Conservation (phyloP, 2,329 filamentous ascomycete genomes). For the Alternaria novae-zelandiae region DNA sequence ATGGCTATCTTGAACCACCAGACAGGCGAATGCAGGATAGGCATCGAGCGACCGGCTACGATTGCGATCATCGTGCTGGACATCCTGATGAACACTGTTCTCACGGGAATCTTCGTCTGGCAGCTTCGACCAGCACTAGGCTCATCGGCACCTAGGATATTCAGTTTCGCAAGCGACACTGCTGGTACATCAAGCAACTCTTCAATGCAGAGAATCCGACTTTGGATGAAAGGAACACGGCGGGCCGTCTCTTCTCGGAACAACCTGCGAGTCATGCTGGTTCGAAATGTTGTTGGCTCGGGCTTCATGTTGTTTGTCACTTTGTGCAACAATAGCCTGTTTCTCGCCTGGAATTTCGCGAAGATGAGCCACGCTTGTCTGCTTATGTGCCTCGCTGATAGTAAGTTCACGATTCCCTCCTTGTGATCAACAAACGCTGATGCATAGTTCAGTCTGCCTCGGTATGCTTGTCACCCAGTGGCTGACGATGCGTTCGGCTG, state of each 20-base stretch:
- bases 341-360: constrained; percentile 33
- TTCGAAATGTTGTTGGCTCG: constrained; percentile 36
- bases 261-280: constrained; percentile 27
- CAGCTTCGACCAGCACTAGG: constrained; percentile 37
- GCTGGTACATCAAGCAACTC: background rate
- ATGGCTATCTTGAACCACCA: constrained; percentile 29
- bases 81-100: constrained; percentile 37
- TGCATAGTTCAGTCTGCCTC: constrained; percentile 13
- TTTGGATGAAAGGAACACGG: background rate
- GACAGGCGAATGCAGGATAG: constrained; percentile 45
- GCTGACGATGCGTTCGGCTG: constrained; percentile 22
- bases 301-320: constrained; percentile 43
- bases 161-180: background rate
- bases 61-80: constrained; percentile 44
- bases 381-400: constrained; percentile 46
- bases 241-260: constrained; percentile 1
- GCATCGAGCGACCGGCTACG: constrained; percentile 37
- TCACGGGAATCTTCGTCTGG: constrained; percentile 46
- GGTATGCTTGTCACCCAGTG: constrained; percentile 29
- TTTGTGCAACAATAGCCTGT: constrained; percentile 42
- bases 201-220: background rate
- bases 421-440: background rate
- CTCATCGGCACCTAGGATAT: background rate
- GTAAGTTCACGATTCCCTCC: constrained; percentile 29
- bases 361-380: constrained; percentile 47